A percentile compares a stretch with the other conserved stretches of the same genome.
phyloP scores from a whole-genome alignment of 352 stramenopile species.

The Pythium guiyangense region DNA sequence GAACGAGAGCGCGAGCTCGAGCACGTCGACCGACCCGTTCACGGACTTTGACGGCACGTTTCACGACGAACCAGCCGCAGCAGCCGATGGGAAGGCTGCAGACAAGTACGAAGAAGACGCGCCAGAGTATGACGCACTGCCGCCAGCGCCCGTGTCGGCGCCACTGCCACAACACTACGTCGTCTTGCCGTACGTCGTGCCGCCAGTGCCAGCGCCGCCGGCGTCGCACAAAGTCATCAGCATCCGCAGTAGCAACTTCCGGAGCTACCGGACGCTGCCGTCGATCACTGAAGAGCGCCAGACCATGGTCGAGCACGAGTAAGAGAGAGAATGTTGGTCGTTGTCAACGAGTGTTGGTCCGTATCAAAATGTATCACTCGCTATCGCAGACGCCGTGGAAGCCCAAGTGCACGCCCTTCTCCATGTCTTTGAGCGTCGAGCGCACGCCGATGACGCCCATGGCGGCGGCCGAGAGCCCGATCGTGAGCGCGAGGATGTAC shows the following conservation, averaged over 20 bases:
- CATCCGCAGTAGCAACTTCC: conserved; percentile 41
- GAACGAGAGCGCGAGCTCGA: conserved; percentile 12
- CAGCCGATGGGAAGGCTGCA: background rate
- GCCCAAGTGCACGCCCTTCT: conserved; percentile 54
- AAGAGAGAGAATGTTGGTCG: background rate
- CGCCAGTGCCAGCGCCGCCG: conserved; percentile 4
- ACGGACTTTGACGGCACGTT: conserved; percentile 18
- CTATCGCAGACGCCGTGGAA: conserved; percentile 65
- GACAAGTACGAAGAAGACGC: background rate
- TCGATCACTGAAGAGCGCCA: conserved; percentile 33
- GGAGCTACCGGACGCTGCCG: conserved; percentile 22
- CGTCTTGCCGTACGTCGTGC: background rate
- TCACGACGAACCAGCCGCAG: background rate
- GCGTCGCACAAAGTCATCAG: conserved; percentile 45
- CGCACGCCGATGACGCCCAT: conserved; percentile 69
- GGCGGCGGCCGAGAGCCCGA: conserved; percentile 59
- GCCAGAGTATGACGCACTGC: background rate
- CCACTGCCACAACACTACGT: background rate
- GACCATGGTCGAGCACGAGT: conserved; percentile 12
- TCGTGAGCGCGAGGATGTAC: conserved; percentile 65
- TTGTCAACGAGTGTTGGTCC: no score
- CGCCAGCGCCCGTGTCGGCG: background rate
- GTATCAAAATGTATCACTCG: conserved; percentile 20
- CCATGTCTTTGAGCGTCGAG: conserved; percentile 50
- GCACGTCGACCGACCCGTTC: conserved; percentile 10